Percentiles rank a stretch among this genome's conserved stretches.
Evolutionary conservation across 139 green algal species (phyloP).

Genomic region (Raphidocelis subcapitata): DNA sequence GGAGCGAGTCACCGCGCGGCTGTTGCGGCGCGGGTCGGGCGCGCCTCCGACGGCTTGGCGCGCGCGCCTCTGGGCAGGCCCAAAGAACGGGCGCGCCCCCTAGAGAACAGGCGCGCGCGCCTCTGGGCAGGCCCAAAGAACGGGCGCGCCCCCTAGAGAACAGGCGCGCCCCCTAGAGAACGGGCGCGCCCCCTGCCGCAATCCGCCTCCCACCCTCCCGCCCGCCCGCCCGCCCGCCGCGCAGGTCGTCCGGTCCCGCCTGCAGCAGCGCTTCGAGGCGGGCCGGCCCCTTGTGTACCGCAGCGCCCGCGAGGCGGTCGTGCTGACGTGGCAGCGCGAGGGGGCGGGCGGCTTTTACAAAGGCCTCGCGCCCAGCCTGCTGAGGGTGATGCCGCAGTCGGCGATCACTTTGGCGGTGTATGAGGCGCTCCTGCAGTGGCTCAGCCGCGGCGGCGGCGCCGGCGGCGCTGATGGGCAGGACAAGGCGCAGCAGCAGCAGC

Average conservation of each 20-base stretch:
- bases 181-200: too few relatives aligned
- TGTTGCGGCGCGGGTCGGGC: too few relatives aligned
- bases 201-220: too few relatives aligned
- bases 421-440: conserved; percentile 65
- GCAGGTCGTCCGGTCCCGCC: conserved; percentile 77
- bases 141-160: too few relatives aligned
- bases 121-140: too few relatives aligned
- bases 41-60: too few relatives aligned
- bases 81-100: too few relatives aligned
- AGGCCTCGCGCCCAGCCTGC: conserved; percentile 79
- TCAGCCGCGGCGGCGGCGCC: conserved; percentile 1
- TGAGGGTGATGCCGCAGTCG: conserved; percentile 83
- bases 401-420: conserved; percentile 95
- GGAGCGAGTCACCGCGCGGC: conserved; percentile 77
- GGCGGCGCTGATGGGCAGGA: not conserved
- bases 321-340: conserved; percentile 64
- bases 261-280: conserved; percentile 84
- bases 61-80: too few relatives aligned
- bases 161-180: too few relatives aligned
- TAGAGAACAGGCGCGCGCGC: too few relatives aligned
- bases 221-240: too few relatives aligned
- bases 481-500: not conserved
- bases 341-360: conserved; percentile 88
- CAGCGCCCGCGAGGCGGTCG: conserved; percentile 32
- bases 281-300: conserved; percentile 34